phyloP scores from a whole-genome alignment of 108 stramenopile genomes.

The Stephanodiscus minutulus region DNA sequence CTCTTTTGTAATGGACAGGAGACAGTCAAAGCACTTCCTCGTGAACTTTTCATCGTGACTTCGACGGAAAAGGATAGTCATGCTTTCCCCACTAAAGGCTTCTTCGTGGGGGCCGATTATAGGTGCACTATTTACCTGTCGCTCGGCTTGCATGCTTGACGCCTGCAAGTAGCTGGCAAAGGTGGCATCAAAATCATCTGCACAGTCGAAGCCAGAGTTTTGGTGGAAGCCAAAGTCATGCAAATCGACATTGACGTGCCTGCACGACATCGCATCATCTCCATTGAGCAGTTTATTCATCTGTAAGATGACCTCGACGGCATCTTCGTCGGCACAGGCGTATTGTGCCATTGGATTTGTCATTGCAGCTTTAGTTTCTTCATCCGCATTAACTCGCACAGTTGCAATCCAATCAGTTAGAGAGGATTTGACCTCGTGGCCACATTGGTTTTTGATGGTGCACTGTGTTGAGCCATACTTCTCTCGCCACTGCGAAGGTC shows the following conservation, averaged over 20 bases:
- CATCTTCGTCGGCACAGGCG: slow-evolving; percentile 13
- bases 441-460: background rate
- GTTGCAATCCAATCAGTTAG: slow-evolving; percentile 11
- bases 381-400: background rate
- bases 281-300: slow-evolving; percentile 16
- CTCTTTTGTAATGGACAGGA: background rate
- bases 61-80: slow-evolving; percentile 14
- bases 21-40: background rate
- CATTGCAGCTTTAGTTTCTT: background rate
- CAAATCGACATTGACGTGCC: background rate
- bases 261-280: background rate
- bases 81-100: slow-evolving; percentile 8
- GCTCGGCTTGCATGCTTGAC: background rate
- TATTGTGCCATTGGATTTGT: too few relatives aligned
- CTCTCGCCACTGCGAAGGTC: slow-evolving; percentile 6
- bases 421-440: slow-evolving; percentile 1
- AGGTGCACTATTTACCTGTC: background rate
- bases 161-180: slow-evolving; percentile 13
- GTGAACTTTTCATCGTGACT: slow-evolving; percentile 9
- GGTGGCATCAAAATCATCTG: slow-evolving; percentile 3
- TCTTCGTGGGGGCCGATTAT: background rate
- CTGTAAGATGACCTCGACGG: slow-evolving; percentile 4
- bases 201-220: background rate
- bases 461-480: slow-evolving; percentile 8
- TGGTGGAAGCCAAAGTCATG: background rate